Conservation (phyloP, 2,329 filamentous ascomycete genomes). For the Orbilia javanica region DNA sequence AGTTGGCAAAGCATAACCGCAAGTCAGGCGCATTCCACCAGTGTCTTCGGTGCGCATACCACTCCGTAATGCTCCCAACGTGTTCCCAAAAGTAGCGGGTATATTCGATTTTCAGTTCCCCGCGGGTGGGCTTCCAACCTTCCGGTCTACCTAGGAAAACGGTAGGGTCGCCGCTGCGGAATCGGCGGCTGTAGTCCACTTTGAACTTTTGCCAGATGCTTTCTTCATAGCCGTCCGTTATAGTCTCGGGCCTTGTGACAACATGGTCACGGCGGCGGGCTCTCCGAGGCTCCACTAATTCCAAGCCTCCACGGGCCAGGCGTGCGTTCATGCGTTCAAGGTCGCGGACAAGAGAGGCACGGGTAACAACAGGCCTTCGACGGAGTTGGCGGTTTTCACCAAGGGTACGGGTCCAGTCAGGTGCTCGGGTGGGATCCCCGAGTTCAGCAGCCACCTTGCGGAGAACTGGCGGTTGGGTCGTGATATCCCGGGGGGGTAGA, state of each 20-base stretch:
- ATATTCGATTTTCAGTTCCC: conserved; percentile 41
- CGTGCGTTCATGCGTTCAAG: conserved; percentile 39
- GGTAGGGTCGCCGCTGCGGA: conserved; percentile 36
- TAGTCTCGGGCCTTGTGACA: conserved; percentile 9
- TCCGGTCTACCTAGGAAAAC: conserved; percentile 34
- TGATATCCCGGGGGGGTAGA: not conserved
- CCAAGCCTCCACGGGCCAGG: conserved; percentile 17
- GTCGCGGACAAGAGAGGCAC: not conserved
- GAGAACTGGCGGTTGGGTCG: not conserved
- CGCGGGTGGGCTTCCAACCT: conserved; percentile 31
- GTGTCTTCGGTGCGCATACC: conserved; percentile 22
- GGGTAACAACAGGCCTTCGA: conserved; percentile 3
- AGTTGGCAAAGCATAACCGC: conserved; percentile 23
- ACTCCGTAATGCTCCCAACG: conserved; percentile 4
- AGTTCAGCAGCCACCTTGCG: conserved; percentile 8
- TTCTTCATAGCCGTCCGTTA: conserved; percentile 20
- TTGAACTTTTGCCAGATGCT: conserved; percentile 53
- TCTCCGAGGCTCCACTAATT: conserved; percentile 16
- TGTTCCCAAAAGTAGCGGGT: conserved; percentile 21
- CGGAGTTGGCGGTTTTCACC: conserved; percentile 10
- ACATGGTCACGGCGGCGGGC: conserved; percentile 21
- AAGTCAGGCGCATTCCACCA: conserved; percentile 44
- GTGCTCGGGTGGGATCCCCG: not conserved
- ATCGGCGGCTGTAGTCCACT: conserved; percentile 27
- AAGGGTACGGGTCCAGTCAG: conserved; percentile 14